Conservation (phyloP, 139 green algal genomes). For the Chlorella sp. region DNA sequence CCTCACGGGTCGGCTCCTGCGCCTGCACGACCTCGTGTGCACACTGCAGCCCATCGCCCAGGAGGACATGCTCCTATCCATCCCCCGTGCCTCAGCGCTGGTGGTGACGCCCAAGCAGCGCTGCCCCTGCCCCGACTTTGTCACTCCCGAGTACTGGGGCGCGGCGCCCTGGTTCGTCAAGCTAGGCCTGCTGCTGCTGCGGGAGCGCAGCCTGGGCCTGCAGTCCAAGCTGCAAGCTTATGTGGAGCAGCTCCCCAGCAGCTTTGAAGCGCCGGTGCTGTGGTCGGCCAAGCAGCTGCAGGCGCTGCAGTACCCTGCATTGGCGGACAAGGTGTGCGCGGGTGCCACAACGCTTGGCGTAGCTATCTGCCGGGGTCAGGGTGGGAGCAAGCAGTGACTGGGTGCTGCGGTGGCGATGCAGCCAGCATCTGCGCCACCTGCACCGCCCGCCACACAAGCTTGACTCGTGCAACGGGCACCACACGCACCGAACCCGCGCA, state of each 20-base stretch:
- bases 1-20: neutral
- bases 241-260: conserved; percentile 54
- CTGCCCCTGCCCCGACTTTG: conserved; percentile 27
- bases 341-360: too few relatives aligned
- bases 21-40: neutral
- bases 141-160: neutral
- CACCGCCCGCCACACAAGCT: too few relatives aligned
- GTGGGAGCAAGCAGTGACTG: too few relatives aligned
- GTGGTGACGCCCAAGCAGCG: conserved; percentile 52
- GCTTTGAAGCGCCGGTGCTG: conserved; percentile 52
- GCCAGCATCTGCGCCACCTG: too few relatives aligned
- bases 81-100: conserved; percentile 49
- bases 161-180: conserved; percentile 55
- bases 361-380: too few relatives aligned
- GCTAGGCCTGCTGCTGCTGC: conserved; percentile 65
- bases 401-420: too few relatives aligned
- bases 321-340: too few relatives aligned
- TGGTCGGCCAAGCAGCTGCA: conserved; percentile 55
- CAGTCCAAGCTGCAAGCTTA: conserved; percentile 44
- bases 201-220: conserved; percentile 39
- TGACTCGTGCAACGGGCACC: too few relatives aligned
- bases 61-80: conserved; percentile 54
- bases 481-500: conserved; percentile 24
- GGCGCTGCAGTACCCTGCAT: conserved; percentile 63
- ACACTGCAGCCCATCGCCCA: conserved; percentile 17